Conservation (phyloP, 129 eudicot species). For the Lactuca sativa region DNA sequence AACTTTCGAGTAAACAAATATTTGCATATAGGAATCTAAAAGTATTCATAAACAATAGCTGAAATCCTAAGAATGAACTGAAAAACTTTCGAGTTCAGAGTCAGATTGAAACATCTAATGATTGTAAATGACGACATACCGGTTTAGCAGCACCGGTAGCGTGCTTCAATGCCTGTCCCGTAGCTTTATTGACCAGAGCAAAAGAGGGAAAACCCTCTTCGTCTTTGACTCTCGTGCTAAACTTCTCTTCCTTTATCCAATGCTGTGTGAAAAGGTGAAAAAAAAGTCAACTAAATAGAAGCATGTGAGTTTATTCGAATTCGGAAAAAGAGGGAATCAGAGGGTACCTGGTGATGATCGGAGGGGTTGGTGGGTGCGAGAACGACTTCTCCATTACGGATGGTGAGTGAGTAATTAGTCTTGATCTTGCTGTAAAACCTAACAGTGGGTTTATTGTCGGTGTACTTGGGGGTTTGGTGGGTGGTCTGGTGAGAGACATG, state of each 20-base stretch:
- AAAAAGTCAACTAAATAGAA: neutral
- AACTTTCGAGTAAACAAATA: no score
- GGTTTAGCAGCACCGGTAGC: slow-evolving; percentile 70
- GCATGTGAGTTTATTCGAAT: neutral
- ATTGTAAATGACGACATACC: slow-evolving; percentile 37
- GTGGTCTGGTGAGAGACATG: no score
- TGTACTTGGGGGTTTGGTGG: no score
- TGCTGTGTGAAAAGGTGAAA: slow-evolving; percentile 52
- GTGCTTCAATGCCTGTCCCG: slow-evolving; percentile 87
- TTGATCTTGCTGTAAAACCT: slow-evolving; percentile 32
- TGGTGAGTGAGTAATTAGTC: slow-evolving; percentile 37
- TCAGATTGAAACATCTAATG: neutral
- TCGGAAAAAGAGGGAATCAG: no score
- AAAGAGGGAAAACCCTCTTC: slow-evolving; percentile 76
- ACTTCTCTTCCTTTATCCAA: slow-evolving; percentile 82
- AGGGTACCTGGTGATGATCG: slow-evolving; percentile 45
- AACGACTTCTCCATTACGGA: slow-evolving; percentile 48
- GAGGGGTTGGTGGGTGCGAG: slow-evolving; percentile 43
- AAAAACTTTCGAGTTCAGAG: neutral
- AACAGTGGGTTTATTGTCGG: slow-evolving; percentile 24
- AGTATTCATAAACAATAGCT: no score
- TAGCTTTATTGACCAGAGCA: slow-evolving; percentile 76
- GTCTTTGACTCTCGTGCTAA: slow-evolving; percentile 77
- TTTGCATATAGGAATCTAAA: no score
- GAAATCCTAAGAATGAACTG: neutral